Base-by-base conservation (phyloP, 768 basidiomycete genomes). In the Amanita thiersii region DNA sequence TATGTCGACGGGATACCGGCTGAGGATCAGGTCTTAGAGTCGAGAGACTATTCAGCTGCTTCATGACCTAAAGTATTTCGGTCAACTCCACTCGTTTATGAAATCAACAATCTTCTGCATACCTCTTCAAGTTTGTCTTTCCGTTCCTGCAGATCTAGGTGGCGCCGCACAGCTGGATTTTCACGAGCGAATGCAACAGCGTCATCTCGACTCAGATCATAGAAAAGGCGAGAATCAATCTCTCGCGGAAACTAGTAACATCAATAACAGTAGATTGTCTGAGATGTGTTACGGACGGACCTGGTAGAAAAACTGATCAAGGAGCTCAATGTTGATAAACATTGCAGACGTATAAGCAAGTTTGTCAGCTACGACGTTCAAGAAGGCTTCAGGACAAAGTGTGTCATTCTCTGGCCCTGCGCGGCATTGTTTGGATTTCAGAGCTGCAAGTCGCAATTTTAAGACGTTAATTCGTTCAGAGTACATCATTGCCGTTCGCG, bases 261-360 rank as follows among this genome's bases (percentile, higher is more conserved):
- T 19, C n/a, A 9, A 32, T 14, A 34, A 18, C 32, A 33, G n/a
- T 21, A n/a, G n/a, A n/a, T n/a, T n/a, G n/a, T n/a, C n/a, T n/a
- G n/a, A n/a, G n/a, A n/a, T n/a, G 15, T 24, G 17, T 24, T 12
- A n/a, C 35, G 19, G 15, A 56, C 73, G 32, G 50, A 87, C 90
- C 71, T 94, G 90, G 55, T 98, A 96, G 70, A 98, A 98, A 72
- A 98, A 99, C 52, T 97, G 93, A 53, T 96, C 93, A 1, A 98
- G 75, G 7, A 99, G 70, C 58, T 99, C 96, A 45, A 99, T 96
- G 64, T 92, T 96, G 71, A 99, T 96, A 61, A 98, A 98, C 85
- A 97, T 90, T 2, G 93, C 80, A 2, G 91, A 89, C 0, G 94
- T 98, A 56, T 91, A 83, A 1, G 93, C 91, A 30, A 99, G 72